These are phyloP conservation scores for Podaxis sp. DNA, from an alignment of 768 basidiomycete species.

Conservation along the genomic window DNA sequence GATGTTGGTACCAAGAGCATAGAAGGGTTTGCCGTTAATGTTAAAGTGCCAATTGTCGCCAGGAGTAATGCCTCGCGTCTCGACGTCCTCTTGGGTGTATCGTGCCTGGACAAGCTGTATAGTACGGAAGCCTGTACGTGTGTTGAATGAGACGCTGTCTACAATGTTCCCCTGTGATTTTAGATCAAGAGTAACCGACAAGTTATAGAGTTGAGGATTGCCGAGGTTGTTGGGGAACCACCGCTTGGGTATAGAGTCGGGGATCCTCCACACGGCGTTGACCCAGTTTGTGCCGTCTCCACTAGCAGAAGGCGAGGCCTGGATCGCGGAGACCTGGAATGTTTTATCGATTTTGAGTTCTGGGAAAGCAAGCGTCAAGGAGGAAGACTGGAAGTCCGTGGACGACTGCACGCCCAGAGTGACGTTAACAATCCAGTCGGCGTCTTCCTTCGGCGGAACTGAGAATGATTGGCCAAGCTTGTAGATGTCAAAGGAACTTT, in stretches of 20 bases:
- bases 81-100: slow-evolving; percentile 41
- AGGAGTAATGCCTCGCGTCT: slow-evolving; percentile 45
- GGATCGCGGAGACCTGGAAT: slow-evolving; percentile 28
- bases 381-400: slow-evolving; percentile 25
- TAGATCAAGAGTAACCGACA: slow-evolving; percentile 37
- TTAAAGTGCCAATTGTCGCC: slow-evolving; percentile 61
- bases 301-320: slow-evolving; percentile 19
- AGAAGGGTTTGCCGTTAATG: slow-evolving; percentile 54
- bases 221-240: slow-evolving; percentile 58
- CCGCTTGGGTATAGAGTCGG: slow-evolving; percentile 39
- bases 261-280: slow-evolving; percentile 39
- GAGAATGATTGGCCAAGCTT: slow-evolving; percentile 46
- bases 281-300: slow-evolving; percentile 31
- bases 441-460: slow-evolving; percentile 37
- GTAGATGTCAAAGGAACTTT: slow-evolving; percentile 50
- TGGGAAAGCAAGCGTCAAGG: slow-evolving; percentile 39
- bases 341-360: slow-evolving; percentile 35
- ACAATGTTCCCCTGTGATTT: slow-evolving; percentile 10
- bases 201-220: slow-evolving; percentile 48
- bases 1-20: slow-evolving; percentile 51
- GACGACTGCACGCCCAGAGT: slow-evolving; percentile 46
- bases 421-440: slow-evolving; percentile 54
- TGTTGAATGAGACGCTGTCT: slow-evolving; percentile 30
- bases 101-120: slow-evolving; percentile 46
- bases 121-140: slow-evolving; percentile 56